Conservation (phyloP, 768 basidiomycete species). For the Hemileccinum impolitum region DNA sequence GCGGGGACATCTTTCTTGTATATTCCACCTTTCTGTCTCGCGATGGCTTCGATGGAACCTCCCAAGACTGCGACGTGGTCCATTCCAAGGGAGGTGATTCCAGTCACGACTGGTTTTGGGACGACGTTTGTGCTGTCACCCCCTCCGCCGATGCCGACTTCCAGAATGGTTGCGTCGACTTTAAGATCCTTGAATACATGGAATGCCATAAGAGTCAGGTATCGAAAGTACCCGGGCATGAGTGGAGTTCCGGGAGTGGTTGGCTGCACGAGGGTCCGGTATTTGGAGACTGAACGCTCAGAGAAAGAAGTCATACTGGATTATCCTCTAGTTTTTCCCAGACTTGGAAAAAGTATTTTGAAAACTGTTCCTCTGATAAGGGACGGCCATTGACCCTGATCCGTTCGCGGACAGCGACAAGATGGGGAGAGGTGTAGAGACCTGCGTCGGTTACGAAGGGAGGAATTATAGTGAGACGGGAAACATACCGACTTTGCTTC, state of each 20-base stretch:
- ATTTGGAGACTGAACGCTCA: background rate
- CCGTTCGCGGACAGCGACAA: conserved; percentile 92
- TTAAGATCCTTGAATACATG: conserved; percentile 81
- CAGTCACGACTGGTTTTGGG: conserved; percentile 85
- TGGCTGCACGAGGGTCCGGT: conserved; percentile 38
- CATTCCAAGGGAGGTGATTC: conserved; percentile 85
- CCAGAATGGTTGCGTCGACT: conserved; percentile 88
- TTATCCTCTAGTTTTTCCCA: conserved; percentile 83
- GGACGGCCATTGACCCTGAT: conserved; percentile 92
- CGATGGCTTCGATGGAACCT: conserved; percentile 84
- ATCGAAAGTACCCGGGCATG: conserved; percentile 94
- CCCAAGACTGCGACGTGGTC: conserved; percentile 90
- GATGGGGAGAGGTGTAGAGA: conserved; percentile 94
- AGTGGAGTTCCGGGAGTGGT: conserved; percentile 45
- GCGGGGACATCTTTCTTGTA: conserved; percentile 93
- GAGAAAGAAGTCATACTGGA: conserved; percentile 40
- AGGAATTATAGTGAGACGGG: background rate
- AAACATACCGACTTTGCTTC: conserved; percentile 75
- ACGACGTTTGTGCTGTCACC: conserved; percentile 97
- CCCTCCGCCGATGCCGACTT: conserved; percentile 93
- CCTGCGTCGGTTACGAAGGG: conserved; percentile 43
- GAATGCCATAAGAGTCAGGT: conserved; percentile 87
- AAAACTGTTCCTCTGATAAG: conserved; percentile 82
- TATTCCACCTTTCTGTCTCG: conserved; percentile 95
- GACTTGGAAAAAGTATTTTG: conserved; percentile 92